Conservation (phyloP, 495 filamentous ascomycete genomes). For the Lasiosphaeris hirsuta region DNA sequence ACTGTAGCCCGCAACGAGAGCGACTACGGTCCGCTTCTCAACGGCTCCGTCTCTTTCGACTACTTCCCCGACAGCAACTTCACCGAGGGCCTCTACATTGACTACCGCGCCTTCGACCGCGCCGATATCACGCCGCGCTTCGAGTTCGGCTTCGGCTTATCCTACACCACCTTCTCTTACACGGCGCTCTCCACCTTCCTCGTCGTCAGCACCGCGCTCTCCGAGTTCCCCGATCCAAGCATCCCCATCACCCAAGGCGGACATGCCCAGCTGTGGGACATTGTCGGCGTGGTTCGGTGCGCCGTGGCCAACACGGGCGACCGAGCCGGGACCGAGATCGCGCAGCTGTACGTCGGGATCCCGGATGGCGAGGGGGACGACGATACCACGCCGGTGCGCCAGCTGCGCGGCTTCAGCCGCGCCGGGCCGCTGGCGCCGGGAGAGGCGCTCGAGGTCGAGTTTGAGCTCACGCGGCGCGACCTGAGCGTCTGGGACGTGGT, state of each 20-base stretch:
- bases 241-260: conserved; percentile 49
- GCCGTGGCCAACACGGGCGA: conserved; percentile 66
- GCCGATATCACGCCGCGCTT: conserved; percentile 61
- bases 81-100: conserved; percentile 70
- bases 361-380: conserved; percentile 26
- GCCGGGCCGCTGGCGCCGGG: conserved; percentile 40
- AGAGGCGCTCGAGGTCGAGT: conserved; percentile 34
- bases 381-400: conserved; percentile 39
- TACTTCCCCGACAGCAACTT: conserved; percentile 53
- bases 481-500: conserved; percentile 76
- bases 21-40: conserved; percentile 54
- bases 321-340: conserved; percentile 53
- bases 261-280: conserved; percentile 69
- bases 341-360: conserved; percentile 56
- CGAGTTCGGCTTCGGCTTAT: conserved; percentile 77
- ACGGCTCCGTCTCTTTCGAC: conserved; percentile 39
- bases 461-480: conserved; percentile 54
- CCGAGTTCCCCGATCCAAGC: conserved; percentile 18
- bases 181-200: conserved; percentile 47
- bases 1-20: conserved; percentile 54
- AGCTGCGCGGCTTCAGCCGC: conserved; percentile 58
- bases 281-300: conserved; percentile 52
- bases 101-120: conserved; percentile 76
- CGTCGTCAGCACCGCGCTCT: not conserved
- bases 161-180: conserved; percentile 70